Conservation (phyloP, 768 basidiomycete species). For the Xerocomus potaroensis region DNA sequence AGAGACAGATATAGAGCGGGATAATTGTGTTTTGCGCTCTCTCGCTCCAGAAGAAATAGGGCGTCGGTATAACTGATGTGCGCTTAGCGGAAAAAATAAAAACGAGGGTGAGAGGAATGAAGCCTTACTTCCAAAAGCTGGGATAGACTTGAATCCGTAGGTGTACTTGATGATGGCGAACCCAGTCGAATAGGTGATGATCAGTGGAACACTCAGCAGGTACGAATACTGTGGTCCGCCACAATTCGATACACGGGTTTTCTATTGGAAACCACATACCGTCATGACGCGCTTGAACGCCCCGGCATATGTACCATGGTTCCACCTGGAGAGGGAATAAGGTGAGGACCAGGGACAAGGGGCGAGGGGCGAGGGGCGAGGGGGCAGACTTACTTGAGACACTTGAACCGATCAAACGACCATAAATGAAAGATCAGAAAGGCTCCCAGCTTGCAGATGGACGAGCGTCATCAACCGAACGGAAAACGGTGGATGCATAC, state of each 20-base stretch:
- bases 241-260: background rate
- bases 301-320: conserved; percentile 60
- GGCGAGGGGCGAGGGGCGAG: too few species aligned
- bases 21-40: conserved; percentile 47
- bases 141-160: conserved; percentile 53
- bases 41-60: conserved; percentile 53
- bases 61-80: conserved; percentile 58
- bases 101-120: background rate
- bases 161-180: conserved; percentile 70
- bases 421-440: conserved; percentile 74
- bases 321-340: conserved; percentile 48
- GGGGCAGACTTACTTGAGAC: conserved; percentile 45
- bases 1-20: conserved; percentile 60
- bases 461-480: background rate
- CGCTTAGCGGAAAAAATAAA: background rate
- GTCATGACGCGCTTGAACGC: conserved; percentile 86
- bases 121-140: conserved; percentile 42
- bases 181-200: conserved; percentile 55
- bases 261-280: conserved; percentile 35
- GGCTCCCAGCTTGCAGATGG: conserved; percentile 41
- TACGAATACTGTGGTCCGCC: conserved; percentile 62
- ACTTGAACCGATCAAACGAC: conserved; percentile 77
- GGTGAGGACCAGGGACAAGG: too few species aligned
- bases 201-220: conserved; percentile 55
- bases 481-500: background rate